Percentiles rank a stretch among this genome's conserved stretches.
These are phyloP conservation scores for Nematodospora valgi DNA, from an alignment of 805 yeast genomes.

Conservation along the genomic window DNA sequence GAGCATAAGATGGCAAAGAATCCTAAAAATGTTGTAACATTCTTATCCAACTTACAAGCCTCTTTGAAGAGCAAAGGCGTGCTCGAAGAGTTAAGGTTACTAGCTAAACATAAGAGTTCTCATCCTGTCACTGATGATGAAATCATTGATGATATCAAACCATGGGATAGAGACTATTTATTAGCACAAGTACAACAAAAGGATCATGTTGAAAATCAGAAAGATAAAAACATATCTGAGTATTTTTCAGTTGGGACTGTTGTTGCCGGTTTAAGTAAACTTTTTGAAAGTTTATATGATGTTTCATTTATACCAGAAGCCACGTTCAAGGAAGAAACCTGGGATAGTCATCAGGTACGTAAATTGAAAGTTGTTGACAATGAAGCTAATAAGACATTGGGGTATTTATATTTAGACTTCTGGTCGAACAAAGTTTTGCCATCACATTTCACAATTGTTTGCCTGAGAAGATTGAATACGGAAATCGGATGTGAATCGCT, in stretches of 20 bases:
- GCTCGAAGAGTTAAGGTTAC: constrained; percentile 49
- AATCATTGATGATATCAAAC: constrained; percentile 51
- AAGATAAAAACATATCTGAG: constrained; percentile 49
- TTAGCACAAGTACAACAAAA: constrained; percentile 19
- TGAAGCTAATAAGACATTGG: constrained; percentile 50
- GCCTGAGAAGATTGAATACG: constrained; percentile 75
- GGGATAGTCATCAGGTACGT: constrained; percentile 78
- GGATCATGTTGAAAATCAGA: constrained; percentile 21
- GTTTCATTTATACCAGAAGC: constrained; percentile 67
- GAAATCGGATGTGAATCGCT: constrained; percentile 32
- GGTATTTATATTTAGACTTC: constrained; percentile 83
- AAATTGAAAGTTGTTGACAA: constrained; percentile 68
- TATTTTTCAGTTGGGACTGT: constrained; percentile 85
- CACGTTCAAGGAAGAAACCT: constrained; percentile 70
- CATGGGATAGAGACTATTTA: constrained; percentile 89
- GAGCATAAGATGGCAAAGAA: constrained; percentile 86
- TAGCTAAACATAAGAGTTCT: constrained; percentile 34
- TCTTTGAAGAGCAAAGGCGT: constrained; percentile 49
- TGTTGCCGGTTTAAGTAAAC: constrained; percentile 71
- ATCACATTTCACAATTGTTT: constrained; percentile 93
- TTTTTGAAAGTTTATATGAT: constrained; percentile 73
- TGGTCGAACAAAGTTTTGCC: constrained; percentile 80
- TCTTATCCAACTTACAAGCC: constrained; percentile 57
- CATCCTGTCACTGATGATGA: constrained; percentile 11
- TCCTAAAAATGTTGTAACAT: constrained; percentile 71